A percentile compares a stretch with the other conserved stretches of the same genome.
phyloP scores from a whole-genome alignment of 2,329 filamentous ascomycete species.

The Eutypella sp. region DNA sequence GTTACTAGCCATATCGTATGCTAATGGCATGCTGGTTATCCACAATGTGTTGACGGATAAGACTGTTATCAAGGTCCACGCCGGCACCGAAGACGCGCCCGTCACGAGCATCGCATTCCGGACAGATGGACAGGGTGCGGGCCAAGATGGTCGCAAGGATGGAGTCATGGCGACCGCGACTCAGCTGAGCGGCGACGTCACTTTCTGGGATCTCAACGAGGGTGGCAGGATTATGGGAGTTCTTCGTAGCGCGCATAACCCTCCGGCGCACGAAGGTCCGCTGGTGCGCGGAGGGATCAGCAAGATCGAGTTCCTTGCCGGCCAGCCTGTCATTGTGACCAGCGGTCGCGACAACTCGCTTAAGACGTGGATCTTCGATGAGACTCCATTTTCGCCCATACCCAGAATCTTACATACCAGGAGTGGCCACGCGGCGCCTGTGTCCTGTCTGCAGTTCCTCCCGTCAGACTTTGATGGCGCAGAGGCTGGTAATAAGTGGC shows the following conservation, averaged over 20 bases:
- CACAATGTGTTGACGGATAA: conserved; percentile 79
- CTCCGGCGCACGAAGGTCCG: conserved; percentile 51
- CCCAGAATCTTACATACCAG: conserved; percentile 81
- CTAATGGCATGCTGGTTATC: conserved; percentile 70
- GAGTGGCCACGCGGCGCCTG: conserved; percentile 82
- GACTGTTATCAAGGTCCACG: conserved; percentile 62
- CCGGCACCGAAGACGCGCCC: conserved; percentile 57
- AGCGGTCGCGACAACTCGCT: conserved; percentile 90
- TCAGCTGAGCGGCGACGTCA: conserved; percentile 75
- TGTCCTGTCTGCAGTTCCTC: conserved; percentile 78
- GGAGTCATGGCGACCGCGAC: conserved; percentile 95
- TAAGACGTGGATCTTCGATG: conserved; percentile 95
- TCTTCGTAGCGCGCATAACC: conserved; percentile 81
- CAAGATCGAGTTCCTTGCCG: conserved; percentile 81
- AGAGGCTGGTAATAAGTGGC: conserved; percentile 86
- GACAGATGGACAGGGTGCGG: conserved; percentile 82
- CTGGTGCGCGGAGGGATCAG: conserved; percentile 72
- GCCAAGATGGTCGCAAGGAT: conserved; percentile 75
- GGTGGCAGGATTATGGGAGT: conserved; percentile 83
- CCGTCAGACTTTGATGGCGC: conserved; percentile 85
- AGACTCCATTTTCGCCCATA: conserved; percentile 80
- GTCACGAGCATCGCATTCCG: conserved; percentile 86
- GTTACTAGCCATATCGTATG: conserved; percentile 82
- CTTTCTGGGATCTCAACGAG: conserved; percentile 91
- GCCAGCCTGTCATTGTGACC: conserved; percentile 84